Evolutionary conservation across 2,329 filamentous ascomycete species (phyloP), one percentile per base, ranked within the genome.

Genomic region (Beauveria sp.): DNA sequence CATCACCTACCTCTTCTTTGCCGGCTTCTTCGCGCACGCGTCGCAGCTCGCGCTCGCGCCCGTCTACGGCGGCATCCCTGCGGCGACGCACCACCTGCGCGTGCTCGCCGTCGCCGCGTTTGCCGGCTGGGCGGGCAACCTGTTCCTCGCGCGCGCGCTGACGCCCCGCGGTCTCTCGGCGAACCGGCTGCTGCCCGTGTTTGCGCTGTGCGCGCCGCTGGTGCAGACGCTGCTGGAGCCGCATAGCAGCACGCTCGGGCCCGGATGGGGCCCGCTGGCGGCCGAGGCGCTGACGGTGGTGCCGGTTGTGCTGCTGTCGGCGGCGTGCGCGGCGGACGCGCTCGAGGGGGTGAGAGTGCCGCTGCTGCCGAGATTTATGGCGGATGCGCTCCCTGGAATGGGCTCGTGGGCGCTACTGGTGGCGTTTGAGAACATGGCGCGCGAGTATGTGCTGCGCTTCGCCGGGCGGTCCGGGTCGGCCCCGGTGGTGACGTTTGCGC

Each of bases 61-160:
- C 2, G 89, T 96, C 12, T 97, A 96, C 73, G 94, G 94, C 57
- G 86, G 87, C 18, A 90, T 96, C 43, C 90, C 93, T 1, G 80
- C 91, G 1, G 82, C 84, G 1, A 79, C 88, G 65, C 89, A 87
- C 72, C 93, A 97, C 71, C 76, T 80, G 56, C 82, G 83, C 70
- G 80, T 86, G 63, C 77, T 91, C 64, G 85, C 85, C 67, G 76
- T 83, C 3, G 86, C 84, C 30, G 84, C 86, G 63, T 87, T 92
- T 64, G 72, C 86, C 18, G 91, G 91, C 40, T 90, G 90, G 83
- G 81, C 89, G 9, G 80, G 82, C 28, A 90, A 89, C 69, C 71
- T 87, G 53, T 76, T 80, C 14, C 70, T 90, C 43, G 76, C 73
- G 59, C 73, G 78, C 30, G 26, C 40, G 26, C 51, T 60, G 28